Evolutionary conservation across 805 yeast species (phyloP), one percentile per base, ranked within the genome.

Genomic region (Saccharomycopsis schoenii): DNA sequence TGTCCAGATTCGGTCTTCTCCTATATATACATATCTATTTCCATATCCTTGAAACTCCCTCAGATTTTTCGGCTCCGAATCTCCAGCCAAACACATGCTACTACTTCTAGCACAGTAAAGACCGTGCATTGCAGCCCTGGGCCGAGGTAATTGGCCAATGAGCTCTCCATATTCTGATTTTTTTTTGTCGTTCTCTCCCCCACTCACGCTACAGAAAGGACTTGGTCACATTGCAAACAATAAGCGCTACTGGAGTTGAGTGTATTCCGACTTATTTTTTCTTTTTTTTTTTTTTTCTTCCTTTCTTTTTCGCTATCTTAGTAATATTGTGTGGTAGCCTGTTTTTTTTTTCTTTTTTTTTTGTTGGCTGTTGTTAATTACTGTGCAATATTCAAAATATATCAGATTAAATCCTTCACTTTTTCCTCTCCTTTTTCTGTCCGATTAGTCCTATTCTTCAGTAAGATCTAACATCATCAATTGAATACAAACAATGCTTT

Each of bases 401-500:
- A 37, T 37, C 41, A 37, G 12, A 37, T 37, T 14, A 37, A 37
- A 12, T 37, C 41, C 41, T 5, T 37, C 4, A 37, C 12, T 37
- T 12, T 14, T 37, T 37, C 41, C 10, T 37, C 10, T 37, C 12
- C 41, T 12, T 37, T 37, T 12, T 4, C 15, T 37, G 10, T 37
- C 15, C 41, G 3, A 5, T 37, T 37, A 6, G 34, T 29, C 34
- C 41, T 47, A 15, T 47, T 21, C 34, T 3, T n/a, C 34, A 21
- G 29, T 34, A 11, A 15, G 21, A 24, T 47, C 17, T 39, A 2
- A 9, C 15, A n/a, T 24, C 37, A 40, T 11, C 25, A 34, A 56
- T 37, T 24, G 41, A 39, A 39, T 21, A 25, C n/a, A 25, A 6
- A 52, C 36, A 37, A 58, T 58, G 61, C 47, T 58, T 21, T 58